Evolutionary conservation across 2,329 filamentous ascomycete genomes (phyloP), one percentile per base, ranked within the genome.

Genomic region (Pseudogymnoascus sp.): DNA sequence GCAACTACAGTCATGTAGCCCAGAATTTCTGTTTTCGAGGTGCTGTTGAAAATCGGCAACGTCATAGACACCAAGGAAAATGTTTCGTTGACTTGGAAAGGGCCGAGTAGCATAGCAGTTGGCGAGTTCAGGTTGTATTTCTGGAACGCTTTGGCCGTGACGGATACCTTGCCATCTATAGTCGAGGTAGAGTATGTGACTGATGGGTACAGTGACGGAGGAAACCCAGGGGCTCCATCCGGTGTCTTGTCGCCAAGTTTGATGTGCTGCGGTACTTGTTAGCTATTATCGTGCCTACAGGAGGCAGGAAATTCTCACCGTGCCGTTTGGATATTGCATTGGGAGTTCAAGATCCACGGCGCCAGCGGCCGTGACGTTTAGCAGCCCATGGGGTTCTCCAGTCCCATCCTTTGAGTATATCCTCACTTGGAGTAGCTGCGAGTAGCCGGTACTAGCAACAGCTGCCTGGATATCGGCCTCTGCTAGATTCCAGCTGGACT

Each of bases 1-100:
- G 89, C 81, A n/a, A 96, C 78, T 2, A 93, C 76, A 1, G 91
- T 96, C 76, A 96, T 82, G 77, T 91, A 96, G 1, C 90, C 92
- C 4, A 96, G 78, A 0, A 93, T 82, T 64, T 88, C 85, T 3
- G 75, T 76, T 41, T 75, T 71, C 2, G 81, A 80, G 1, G 79
- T 78, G 65, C 86, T 88, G 70, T 88, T 85, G 63, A 89, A 81
- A 60, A 97, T 84, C 0, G 91, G 90, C 14, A 93, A 75, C 0
- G 91, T 96, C 62, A 96, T 77, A 2, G 91, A 96, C 11, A 96
- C 72, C 9, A 97, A 76, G 20, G 89, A 89, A 65, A 88, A 89
- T 0, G 84, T 83, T 47, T 82, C 76, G 70, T 95, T 84, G 64
- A 94, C 74, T 22, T 82, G 77, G 62, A 90, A 78, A 0, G 91